phyloP scores from a whole-genome alignment of 495 filamentous ascomycete species.

The Tuber brumale region DNA sequence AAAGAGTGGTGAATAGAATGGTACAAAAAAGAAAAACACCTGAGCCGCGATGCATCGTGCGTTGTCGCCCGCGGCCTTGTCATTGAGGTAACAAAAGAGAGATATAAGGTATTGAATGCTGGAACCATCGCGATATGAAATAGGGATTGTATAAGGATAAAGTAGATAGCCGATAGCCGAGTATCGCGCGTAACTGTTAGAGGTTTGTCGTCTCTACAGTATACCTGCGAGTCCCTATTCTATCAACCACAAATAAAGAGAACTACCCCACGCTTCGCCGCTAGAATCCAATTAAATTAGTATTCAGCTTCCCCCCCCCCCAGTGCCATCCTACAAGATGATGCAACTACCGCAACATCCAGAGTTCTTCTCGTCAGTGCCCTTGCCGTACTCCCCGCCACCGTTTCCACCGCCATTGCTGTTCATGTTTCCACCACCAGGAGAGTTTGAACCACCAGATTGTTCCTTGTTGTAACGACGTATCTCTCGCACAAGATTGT shows the following conservation, averaged over 20 bases:
- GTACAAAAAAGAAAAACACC: constrained; percentile 22
- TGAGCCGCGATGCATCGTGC: constrained; percentile 28
- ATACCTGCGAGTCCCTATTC: neutral
- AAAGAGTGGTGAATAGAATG: constrained; percentile 29
- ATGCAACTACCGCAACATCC: constrained; percentile 85
- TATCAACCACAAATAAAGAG: neutral
- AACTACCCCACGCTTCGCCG: neutral
- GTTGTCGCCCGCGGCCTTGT: constrained; percentile 32
- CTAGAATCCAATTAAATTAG: neutral
- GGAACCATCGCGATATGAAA: neutral
- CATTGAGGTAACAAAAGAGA: constrained; percentile 27
- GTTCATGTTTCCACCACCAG: constrained; percentile 54
- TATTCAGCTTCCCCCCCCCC: neutral
- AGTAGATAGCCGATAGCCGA: neutral
- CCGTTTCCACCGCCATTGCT: constrained; percentile 42
- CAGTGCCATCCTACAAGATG: constrained; percentile 63
- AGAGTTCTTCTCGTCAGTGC: constrained; percentile 62
- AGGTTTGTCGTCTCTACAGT: neutral
- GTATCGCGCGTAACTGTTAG: neutral
- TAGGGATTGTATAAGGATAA: neutral
- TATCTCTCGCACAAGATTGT: constrained; percentile 94
- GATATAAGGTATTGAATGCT: constrained; percentile 3
- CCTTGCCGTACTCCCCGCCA: constrained; percentile 60
- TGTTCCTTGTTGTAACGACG: constrained; percentile 96
- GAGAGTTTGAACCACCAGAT: constrained; percentile 69